Evolutionary conservation across 441 rosid species (phyloP).

Genomic region (Breynia disticha): DNA sequence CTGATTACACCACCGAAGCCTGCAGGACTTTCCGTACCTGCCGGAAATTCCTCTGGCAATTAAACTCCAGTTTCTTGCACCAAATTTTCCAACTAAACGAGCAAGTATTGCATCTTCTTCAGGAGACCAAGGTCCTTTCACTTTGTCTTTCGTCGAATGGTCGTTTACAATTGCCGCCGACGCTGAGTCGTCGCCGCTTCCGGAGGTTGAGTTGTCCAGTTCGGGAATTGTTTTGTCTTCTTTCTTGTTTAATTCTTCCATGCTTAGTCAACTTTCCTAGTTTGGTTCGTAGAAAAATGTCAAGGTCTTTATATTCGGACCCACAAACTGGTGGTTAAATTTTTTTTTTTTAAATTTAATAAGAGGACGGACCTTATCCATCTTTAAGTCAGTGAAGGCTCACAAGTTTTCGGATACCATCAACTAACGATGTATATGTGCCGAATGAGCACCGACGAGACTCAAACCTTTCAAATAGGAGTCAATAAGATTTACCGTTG

Average conservation of each 20-base stretch:
- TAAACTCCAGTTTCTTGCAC: slow-evolving; percentile 79
- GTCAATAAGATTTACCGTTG: too few species aligned
- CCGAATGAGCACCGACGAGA: too few species aligned
- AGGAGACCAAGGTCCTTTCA: slow-evolving; percentile 73
- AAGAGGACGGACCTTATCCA: too few species aligned
- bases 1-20: slow-evolving; percentile 95
- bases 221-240: background rate
- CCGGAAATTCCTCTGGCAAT: slow-evolving; percentile 68
- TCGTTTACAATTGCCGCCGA: background rate
- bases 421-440: too few species aligned
- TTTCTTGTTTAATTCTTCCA: background rate
- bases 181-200: background rate
- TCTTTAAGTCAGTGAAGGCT: too few species aligned
- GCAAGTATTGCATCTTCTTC: slow-evolving; percentile 66
- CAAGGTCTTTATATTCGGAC: too few species aligned
- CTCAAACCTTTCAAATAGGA: too few species aligned
- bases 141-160: slow-evolving; percentile 15
- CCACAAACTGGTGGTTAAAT: too few species aligned
- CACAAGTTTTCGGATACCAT: too few species aligned
- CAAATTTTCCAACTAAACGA: slow-evolving; percentile 51
- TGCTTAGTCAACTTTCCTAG: background rate
- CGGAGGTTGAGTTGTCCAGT: background rate
- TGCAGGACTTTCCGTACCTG: slow-evolving; percentile 82
- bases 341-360: too few species aligned
- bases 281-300: too few species aligned